phyloP scores from a whole-genome alignment of 352 stramenopile species.

The Pythium biforme region DNA sequence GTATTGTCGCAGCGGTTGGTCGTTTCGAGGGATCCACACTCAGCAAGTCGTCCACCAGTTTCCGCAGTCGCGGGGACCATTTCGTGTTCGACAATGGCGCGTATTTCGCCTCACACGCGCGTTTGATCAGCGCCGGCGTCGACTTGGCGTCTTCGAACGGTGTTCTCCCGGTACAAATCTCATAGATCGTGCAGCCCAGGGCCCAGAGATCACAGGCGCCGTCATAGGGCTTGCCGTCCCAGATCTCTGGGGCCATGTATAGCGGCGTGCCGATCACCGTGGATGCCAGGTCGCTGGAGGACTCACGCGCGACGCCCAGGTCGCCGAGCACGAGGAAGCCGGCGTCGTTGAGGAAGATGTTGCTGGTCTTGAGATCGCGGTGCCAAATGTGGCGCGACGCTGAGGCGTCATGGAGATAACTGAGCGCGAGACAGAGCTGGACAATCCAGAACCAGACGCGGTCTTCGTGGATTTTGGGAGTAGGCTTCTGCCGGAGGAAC shows the following conservation, averaged over 20 bases:
- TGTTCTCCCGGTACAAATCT: constrained; percentile 66
- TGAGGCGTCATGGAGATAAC: constrained; percentile 83
- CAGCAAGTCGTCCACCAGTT: constrained; percentile 40
- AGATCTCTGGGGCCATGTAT: constrained; percentile 90
- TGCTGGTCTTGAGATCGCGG: constrained; percentile 91
- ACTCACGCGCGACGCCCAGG: constrained; percentile 78
- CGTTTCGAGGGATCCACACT: constrained; percentile 30
- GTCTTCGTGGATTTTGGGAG: constrained; percentile 47
- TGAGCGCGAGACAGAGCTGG: constrained; percentile 85
- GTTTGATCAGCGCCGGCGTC: constrained; percentile 49
- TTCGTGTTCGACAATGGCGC: constrained; percentile 29
- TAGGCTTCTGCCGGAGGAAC: constrained; percentile 31
- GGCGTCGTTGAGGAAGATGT: constrained; percentile 68
- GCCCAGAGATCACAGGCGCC: constrained; percentile 87
- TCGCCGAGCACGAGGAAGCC: constrained; percentile 87
- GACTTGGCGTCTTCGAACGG: constrained; percentile 51
- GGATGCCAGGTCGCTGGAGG: constrained; percentile 39
- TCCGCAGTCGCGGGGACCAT: constrained; percentile 36
- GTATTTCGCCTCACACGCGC: constrained; percentile 52
- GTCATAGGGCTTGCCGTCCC: constrained; percentile 74
- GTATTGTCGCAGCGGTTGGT: constrained; percentile 36
- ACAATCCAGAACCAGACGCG: constrained; percentile 90
- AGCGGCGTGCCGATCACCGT: constrained; percentile 89
- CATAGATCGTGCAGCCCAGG: constrained; percentile 85
- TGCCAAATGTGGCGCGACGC: constrained; percentile 39